phyloP scores from a whole-genome alignment of 305 asterid genomes.

The Fraxinus albicans region DNA sequence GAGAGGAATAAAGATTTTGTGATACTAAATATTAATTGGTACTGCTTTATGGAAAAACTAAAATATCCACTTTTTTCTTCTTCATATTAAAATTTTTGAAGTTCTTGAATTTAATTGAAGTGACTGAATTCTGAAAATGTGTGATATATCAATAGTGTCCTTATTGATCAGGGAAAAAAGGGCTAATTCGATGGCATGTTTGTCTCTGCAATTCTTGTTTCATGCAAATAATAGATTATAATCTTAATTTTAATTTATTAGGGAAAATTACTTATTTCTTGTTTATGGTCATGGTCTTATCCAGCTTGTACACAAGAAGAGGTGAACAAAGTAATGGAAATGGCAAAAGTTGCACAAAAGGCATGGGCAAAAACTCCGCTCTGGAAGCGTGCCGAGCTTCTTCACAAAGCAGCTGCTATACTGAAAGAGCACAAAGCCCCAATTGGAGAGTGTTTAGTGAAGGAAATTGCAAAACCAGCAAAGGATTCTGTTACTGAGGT shows the following conservation, averaged over 20 bases:
- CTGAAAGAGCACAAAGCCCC: slow-evolving; percentile 89
- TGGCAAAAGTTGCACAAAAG: slow-evolving; percentile 68
- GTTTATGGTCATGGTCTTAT: slow-evolving; percentile 15
- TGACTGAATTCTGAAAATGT: slow-evolving; percentile 6
- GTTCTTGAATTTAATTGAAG: background rate
- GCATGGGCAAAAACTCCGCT: slow-evolving; percentile 93
- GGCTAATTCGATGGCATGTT: background rate
- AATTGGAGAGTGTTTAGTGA: slow-evolving; percentile 82
- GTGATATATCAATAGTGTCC: background rate
- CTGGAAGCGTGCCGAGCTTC: slow-evolving; percentile 97
- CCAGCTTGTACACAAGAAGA: slow-evolving; percentile 92
- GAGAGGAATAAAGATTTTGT: background rate
- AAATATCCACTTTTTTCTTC: background rate
- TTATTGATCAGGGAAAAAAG: background rate
- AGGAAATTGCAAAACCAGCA: slow-evolving; percentile 95
- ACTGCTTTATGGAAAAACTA: background rate
- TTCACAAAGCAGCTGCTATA: slow-evolving; percentile 92
- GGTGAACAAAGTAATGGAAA: slow-evolving; percentile 86
- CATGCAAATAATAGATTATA: background rate
- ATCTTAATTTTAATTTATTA: background rate
- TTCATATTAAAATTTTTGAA: background rate
- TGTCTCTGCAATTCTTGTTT: background rate
- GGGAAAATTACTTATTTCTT: background rate
- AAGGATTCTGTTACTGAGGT: slow-evolving; percentile 95
- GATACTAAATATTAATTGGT: background rate